Evolutionary conservation across 139 green algal genomes (phyloP).

Genomic region (Ettlia oleoabundans): DNA sequence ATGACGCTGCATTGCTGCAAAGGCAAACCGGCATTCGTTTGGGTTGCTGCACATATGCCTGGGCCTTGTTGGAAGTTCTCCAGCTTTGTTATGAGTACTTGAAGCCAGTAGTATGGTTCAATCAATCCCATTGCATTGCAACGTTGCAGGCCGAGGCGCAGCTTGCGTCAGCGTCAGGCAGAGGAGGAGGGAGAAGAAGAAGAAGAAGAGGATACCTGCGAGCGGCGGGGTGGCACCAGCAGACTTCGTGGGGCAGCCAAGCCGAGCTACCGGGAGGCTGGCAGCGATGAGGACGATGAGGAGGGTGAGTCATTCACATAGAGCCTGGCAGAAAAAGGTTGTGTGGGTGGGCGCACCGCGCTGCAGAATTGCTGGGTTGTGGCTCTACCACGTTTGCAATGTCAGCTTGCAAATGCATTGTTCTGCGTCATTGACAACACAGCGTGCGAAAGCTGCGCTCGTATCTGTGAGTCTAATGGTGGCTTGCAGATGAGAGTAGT

Average conservation of each 20-base stretch:
- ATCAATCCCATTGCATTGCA: background rate
- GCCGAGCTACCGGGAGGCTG: background rate
- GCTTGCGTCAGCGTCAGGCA: background rate
- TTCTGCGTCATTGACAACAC: no score
- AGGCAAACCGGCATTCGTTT: no score
- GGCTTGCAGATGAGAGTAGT: background rate
- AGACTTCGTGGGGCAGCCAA: background rate
- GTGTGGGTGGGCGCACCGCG: background rate
- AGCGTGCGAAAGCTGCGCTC: no score
- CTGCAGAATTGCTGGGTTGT: constrained; percentile 7
- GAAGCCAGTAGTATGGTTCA: no score
- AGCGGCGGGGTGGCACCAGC: background rate
- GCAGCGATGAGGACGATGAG: background rate
- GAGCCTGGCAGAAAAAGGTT: no score
- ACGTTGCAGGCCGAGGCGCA: background rate
- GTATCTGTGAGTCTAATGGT: no score
- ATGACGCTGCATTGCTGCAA: background rate
- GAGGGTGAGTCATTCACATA: background rate
- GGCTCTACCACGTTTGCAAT: no score
- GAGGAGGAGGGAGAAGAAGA: background rate
- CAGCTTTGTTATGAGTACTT: no score
- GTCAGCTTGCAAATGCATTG: no score
- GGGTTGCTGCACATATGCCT: no score
- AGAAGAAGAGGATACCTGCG: background rate
- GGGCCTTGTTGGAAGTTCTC: no score